phyloP scores from a whole-genome alignment of 805 yeast species.

The Wickerhamomyces silvicola region DNA sequence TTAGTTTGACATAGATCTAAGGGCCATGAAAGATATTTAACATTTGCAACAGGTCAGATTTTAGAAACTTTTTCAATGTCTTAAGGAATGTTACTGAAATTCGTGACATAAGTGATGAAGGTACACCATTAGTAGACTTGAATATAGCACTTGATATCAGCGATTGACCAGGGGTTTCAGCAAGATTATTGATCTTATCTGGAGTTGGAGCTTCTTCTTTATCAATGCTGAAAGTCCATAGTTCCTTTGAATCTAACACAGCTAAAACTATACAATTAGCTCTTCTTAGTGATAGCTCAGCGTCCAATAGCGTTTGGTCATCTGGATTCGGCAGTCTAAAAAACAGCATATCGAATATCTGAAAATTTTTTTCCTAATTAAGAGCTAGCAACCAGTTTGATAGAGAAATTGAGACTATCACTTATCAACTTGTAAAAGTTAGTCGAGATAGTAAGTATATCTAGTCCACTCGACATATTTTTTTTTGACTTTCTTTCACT shows the following conservation, averaged over 20 bases:
- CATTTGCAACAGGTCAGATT: constrained; percentile 44
- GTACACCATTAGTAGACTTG: constrained; percentile 10
- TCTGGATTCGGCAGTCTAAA: constrained; percentile 17
- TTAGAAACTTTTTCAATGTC: constrained; percentile 40
- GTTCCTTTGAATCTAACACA: constrained; percentile 32
- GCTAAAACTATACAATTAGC: constrained; percentile 30
- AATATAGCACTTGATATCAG: constrained; percentile 15
- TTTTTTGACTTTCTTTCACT: not conserved
- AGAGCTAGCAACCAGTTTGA: not conserved
- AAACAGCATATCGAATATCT: not conserved
- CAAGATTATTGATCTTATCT: constrained; percentile 11
- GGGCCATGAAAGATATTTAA: constrained; percentile 68
- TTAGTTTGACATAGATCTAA: constrained; percentile 59
- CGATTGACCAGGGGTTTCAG: constrained; percentile 9
- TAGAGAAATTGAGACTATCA: no score
- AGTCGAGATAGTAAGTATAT: constrained; percentile 11
- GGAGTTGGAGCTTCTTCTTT: constrained; percentile 29
- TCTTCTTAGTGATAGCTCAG: constrained; percentile 32
- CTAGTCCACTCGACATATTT: constrained; percentile 7
- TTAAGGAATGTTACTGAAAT: constrained; percentile 42
- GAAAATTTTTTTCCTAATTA: constrained; percentile 4
- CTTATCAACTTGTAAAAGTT: constrained; percentile 20
- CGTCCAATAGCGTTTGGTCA: constrained; percentile 36
- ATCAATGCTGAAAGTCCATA: constrained; percentile 39
- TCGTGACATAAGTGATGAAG: constrained; percentile 26